phyloP scores from a whole-genome alignment of 352 stramenopile species.

The Phytopythium litorale region DNA sequence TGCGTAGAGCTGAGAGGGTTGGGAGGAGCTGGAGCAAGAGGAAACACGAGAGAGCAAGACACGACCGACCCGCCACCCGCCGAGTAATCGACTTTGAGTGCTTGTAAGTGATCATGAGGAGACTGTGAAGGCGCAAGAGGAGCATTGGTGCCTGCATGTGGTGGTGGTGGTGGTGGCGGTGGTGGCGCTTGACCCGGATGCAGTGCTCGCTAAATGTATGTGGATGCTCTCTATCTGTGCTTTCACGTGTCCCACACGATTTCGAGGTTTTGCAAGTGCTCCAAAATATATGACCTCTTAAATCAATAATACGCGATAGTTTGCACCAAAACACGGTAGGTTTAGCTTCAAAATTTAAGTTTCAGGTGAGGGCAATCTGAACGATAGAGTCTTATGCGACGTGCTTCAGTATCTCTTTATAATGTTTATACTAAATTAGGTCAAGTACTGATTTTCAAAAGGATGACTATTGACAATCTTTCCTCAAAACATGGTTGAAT shows the following conservation, averaged over 20 bases:
- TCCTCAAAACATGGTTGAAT: too few species aligned
- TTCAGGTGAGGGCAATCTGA: too few species aligned
- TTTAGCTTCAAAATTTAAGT: too few species aligned
- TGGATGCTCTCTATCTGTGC: neutral
- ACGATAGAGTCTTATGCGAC: too few species aligned
- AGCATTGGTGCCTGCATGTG: neutral
- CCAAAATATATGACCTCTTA: too few species aligned
- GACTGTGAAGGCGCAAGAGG: neutral
- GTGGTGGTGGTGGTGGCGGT: neutral
- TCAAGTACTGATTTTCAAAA: too few species aligned
- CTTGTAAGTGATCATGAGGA: neutral
- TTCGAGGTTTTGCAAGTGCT: neutral
- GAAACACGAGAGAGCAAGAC: neutral
- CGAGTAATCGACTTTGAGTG: neutral
- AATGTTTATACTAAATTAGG: too few species aligned
- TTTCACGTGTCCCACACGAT: neutral
- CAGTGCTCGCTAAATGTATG: neutral
- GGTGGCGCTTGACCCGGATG: neutral
- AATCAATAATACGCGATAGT: too few species aligned
- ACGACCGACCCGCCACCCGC: neutral
- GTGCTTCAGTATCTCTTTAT: too few species aligned
- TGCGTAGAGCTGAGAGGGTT: slow-evolving; percentile 12
- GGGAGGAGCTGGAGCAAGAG: neutral
- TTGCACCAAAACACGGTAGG: too few species aligned
- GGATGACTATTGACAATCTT: too few species aligned